Conservation (phyloP, 1,139 yeast genomes). For the Arxiozyma bovina region DNA sequence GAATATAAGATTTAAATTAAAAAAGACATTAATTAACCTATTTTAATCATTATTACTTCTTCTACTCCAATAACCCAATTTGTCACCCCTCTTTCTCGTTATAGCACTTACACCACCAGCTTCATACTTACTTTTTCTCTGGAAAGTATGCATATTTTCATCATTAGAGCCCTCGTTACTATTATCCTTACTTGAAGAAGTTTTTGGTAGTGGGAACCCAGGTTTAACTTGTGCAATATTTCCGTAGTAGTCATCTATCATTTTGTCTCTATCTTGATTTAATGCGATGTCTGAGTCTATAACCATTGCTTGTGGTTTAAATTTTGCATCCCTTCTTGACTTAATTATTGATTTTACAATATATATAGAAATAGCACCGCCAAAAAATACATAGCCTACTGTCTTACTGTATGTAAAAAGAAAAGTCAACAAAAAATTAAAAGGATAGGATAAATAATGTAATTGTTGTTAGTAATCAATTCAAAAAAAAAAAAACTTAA, state of each 20-base stretch:
- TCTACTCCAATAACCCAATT: constrained; percentile 31
- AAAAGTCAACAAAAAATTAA: no score
- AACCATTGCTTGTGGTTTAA: constrained; percentile 18
- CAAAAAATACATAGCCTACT: constrained; percentile 18
- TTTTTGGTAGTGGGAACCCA: constrained; percentile 35
- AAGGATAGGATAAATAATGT: neutral
- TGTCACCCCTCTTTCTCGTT: constrained; percentile 35
- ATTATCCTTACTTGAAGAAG: constrained; percentile 4
- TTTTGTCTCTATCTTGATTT: neutral
- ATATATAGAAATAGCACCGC: constrained; percentile 21
- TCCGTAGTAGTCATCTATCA: constrained; percentile 17
- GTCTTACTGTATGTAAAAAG: constrained; percentile 13
- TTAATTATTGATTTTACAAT: constrained; percentile 23
- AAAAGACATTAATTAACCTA: neutral
- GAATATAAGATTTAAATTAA: neutral
- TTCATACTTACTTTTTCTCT: constrained; percentile 53
- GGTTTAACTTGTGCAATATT: constrained; percentile 36
- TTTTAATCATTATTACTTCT: constrained; percentile 11
- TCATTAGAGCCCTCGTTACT: neutral
- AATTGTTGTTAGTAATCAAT: constrained; percentile 3
- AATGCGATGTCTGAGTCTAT: constrained; percentile 5
- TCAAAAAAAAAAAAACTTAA: neutral
- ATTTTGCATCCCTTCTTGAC: constrained; percentile 22
- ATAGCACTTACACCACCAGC: constrained; percentile 55
- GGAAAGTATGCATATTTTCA: neutral